Evolutionary conservation across 768 basidiomycete species (phyloP), one percentile per base, ranked within the genome.

Genomic region (Rhodotorula kratochvilovae): DNA sequence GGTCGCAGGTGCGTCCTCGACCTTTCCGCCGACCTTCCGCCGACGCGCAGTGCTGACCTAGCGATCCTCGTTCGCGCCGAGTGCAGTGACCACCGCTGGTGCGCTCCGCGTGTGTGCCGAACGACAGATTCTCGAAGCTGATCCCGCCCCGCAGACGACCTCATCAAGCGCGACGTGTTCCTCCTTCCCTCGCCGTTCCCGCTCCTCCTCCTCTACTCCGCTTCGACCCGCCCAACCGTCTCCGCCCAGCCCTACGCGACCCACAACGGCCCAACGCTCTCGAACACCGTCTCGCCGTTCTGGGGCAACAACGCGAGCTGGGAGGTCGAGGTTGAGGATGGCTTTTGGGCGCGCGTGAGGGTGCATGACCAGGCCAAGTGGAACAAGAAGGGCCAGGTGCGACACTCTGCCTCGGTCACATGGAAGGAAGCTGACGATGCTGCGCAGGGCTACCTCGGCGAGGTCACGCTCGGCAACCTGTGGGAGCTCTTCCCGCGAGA

Each of bases 121-220:
- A 6, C 31, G 25, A 19, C 11, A 7, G 17, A 25, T 16, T 1
- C 21, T 46, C 36, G 13, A 31, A 23, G 36, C 36, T 55, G 13
- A 62, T 27, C 33, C 23, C 39, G 19, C n/a, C 15, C 5, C 51
- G 27, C 70, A 75, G 73, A 75, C 46, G 70, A 75, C 35, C 53
- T 75, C 17, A 71, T 75, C 70, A 75, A 75, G 67, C 73, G 73
- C 11, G 73, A 75, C 27, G 70, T 75, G 25, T 75, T 75, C 54
- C 53, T 45, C 19, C 61, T 71, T 5, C 70, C 70, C 6, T 63
- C 66, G 8, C 70, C 70, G 2, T 67, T 71, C 42, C 61, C 61
- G 3, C 29, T 71, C 50, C 70, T 71, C 8, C 70, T 63, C 36
- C 16, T 63, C 57, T 71, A 33, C 51, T 21, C 57, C 27, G 6